Conservation (phyloP, 139 green algal species). For the Tetraselmis striata region DNA sequence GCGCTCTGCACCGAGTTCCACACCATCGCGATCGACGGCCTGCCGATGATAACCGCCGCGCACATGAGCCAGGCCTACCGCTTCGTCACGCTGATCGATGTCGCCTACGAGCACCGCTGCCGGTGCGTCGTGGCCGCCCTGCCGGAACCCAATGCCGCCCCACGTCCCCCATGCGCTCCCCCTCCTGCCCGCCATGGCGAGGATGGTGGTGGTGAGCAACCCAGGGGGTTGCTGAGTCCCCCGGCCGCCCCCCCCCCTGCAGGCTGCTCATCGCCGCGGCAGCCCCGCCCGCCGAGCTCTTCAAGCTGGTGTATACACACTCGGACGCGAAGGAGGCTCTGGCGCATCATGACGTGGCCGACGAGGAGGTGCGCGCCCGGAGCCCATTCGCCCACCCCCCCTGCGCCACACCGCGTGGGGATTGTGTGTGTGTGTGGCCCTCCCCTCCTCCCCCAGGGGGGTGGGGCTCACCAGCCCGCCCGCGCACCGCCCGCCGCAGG, state of each 20-base stretch:
- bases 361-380: not conserved
- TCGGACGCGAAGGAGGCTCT: conserved; percentile 21
- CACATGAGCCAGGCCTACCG: conserved; percentile 67
- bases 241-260: conserved; percentile 4
- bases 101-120: conserved; percentile 86
- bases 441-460: too few species aligned
- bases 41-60: conserved; percentile 65
- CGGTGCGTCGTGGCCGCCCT: too few species aligned
- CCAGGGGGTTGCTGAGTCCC: too few species aligned
- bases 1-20: conserved; percentile 62
- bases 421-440: too few species aligned
- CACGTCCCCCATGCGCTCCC: not conserved
- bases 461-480: too few species aligned
- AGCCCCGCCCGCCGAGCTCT: conserved; percentile 69
- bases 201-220: too few species aligned
- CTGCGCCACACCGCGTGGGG: too few species aligned
- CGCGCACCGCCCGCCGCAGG: too few species aligned
- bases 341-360: not conserved
- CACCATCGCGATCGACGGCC: conserved; percentile 66
- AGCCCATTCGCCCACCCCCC: too few species aligned
- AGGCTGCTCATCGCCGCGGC: conserved; percentile 79
- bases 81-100: conserved; percentile 90
- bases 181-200: not conserved
- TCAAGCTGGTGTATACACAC: conserved; percentile 74
- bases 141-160: too few species aligned